Evolutionary conservation across 1,139 yeast genomes (phyloP).

Genomic region (Groenewaldozyma auringiensis): DNA sequence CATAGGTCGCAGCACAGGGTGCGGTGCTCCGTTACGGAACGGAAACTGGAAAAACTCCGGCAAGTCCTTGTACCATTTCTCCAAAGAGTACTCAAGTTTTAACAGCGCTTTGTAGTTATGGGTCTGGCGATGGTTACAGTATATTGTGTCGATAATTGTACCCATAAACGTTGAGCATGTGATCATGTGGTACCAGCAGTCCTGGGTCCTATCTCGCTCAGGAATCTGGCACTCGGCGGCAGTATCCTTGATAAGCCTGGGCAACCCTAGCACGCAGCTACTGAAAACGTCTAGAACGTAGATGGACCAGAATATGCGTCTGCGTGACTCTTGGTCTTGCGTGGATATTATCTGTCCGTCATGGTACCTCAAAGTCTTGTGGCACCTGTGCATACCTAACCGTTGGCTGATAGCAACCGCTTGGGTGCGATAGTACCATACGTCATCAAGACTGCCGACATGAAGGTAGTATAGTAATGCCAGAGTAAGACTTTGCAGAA

Average conservation of each 20-base stretch:
- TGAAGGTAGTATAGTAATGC: conserved; percentile 66
- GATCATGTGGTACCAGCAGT: conserved; percentile 33
- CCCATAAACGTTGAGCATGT: conserved; percentile 70
- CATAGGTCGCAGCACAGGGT: conserved; percentile 32
- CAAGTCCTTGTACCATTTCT: conserved; percentile 70
- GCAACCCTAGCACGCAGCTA: conserved; percentile 72
- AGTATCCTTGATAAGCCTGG: conserved; percentile 66
- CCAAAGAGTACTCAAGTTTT: conserved; percentile 59
- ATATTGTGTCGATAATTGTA: conserved; percentile 57
- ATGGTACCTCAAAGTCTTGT: conserved; percentile 68
- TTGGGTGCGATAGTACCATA: conserved; percentile 69
- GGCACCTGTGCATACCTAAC: conserved; percentile 76
- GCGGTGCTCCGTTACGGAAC: conserved; percentile 52
- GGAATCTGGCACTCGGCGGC: conserved; percentile 84
- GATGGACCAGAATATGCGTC: conserved; percentile 78
- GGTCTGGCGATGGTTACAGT: conserved; percentile 35
- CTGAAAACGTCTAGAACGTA: conserved; percentile 72
- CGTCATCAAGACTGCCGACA: conserved; percentile 64
- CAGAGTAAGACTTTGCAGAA: conserved; percentile 59
- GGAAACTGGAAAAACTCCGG: conserved; percentile 58
- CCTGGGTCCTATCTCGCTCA: conserved; percentile 45
- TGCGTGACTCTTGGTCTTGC: conserved; percentile 68
- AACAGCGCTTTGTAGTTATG: conserved; percentile 35
- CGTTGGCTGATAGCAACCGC: conserved; percentile 82
- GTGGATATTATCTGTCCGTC: conserved; percentile 39